Conservation (phyloP, 371 early-diverging fungal species). For the Encephalitozoon romaleae region DNA sequence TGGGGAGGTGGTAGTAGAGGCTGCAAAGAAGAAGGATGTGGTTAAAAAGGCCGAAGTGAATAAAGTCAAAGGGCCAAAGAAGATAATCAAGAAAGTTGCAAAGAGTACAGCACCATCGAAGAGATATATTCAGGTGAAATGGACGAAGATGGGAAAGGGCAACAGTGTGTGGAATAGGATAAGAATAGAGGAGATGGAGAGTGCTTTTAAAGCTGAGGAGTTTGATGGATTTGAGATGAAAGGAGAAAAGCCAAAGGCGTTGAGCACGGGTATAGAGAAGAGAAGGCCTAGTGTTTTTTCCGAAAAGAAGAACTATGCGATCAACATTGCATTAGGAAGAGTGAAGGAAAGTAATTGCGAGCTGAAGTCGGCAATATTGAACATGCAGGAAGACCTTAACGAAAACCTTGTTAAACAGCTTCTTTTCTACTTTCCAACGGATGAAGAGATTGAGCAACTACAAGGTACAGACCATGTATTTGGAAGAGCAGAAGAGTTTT, state of each 20-base stretch:
- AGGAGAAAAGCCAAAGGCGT: not conserved
- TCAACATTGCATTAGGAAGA: constrained; percentile 49
- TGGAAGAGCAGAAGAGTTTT: constrained; percentile 41
- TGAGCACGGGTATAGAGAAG: not conserved
- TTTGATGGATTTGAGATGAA: constrained; percentile 31
- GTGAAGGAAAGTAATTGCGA: constrained; percentile 35
- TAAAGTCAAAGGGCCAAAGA: not conserved
- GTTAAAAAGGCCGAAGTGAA: not conserved
- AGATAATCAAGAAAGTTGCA: not conserved
- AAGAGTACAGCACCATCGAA: constrained; percentile 18
- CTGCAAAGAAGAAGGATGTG: not conserved
- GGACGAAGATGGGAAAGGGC: constrained; percentile 38
- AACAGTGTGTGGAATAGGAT: constrained; percentile 21
- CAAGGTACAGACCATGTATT: not conserved
- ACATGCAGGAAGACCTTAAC: constrained; percentile 6
- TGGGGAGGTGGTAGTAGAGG: not conserved
- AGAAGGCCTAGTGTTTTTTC: constrained; percentile 4
- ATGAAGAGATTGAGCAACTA: constrained; percentile 33
- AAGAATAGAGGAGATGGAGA: constrained; percentile 1
- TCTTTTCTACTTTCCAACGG: constrained; percentile 42
- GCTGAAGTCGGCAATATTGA: constrained; percentile 18
- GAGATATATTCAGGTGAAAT: constrained; percentile 25
- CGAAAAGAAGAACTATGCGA: constrained; percentile 48
- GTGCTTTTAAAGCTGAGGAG: constrained; percentile 16
- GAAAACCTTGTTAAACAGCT: constrained; percentile 54